A percentile compares a stretch with the other conserved stretches of the same genome.
Conservation (phyloP, 352 stramenopile genomes). For the Phytophthora cryptogea region DNA sequence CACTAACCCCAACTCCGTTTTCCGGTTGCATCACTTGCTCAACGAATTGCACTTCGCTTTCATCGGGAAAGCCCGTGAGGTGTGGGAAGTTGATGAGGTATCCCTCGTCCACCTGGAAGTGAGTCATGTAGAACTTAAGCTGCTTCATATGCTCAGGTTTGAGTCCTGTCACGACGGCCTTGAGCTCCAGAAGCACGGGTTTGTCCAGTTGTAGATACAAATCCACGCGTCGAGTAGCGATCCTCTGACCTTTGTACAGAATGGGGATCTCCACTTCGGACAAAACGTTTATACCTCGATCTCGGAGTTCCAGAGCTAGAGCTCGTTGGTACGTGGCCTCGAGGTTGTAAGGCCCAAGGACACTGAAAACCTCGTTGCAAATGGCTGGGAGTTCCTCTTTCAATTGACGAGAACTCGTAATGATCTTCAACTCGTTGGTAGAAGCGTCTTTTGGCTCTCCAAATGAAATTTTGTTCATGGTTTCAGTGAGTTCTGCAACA, state of each 20-base stretch:
- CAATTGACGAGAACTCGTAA: constrained; percentile 16
- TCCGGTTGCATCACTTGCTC: constrained; percentile 27
- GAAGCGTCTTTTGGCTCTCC: constrained; percentile 6
- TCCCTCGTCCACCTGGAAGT: constrained; percentile 38
- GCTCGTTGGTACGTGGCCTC: constrained; percentile 48
- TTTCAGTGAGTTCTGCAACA: constrained; percentile 15
- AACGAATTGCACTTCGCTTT: constrained; percentile 12
- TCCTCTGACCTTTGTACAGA: constrained; percentile 32
- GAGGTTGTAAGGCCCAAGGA: constrained; percentile 38
- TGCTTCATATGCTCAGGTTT: constrained; percentile 33
- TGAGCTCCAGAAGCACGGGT: constrained; percentile 43
- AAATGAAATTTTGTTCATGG: constrained; percentile 33
- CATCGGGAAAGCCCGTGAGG: constrained; percentile 35
- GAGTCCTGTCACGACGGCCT: constrained; percentile 29
- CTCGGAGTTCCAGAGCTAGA: constrained; percentile 27
- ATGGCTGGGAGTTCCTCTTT: constrained; percentile 25
- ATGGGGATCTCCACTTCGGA: constrained; percentile 41
- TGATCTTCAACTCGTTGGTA: neutral
- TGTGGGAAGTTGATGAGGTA: constrained; percentile 53
- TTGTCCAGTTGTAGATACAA: constrained; percentile 37
- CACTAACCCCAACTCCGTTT: constrained; percentile 18
- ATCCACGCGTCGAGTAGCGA: constrained; percentile 40
- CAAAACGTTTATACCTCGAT: constrained; percentile 29
- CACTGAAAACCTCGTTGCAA: constrained; percentile 40
- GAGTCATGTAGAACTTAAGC: constrained; percentile 48